phyloP scores from a whole-genome alignment of 2,329 filamentous ascomycete species.

The Sphaceloma murrayae region DNA sequence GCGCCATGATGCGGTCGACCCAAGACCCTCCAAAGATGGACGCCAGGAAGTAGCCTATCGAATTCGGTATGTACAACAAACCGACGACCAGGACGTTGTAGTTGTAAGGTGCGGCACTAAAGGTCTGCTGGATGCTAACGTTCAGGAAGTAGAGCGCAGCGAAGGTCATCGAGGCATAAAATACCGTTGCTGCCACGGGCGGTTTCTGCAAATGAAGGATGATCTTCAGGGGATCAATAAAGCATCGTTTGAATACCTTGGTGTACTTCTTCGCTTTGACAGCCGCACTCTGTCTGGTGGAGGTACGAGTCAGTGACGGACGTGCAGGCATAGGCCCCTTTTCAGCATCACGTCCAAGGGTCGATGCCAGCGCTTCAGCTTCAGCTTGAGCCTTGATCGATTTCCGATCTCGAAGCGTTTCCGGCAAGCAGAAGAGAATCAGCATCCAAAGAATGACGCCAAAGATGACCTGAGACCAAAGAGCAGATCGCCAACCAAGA shows the following conservation, averaged over 20 bases:
- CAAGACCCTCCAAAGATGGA: slow-evolving; percentile 63
- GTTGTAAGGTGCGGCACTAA: slow-evolving; percentile 56
- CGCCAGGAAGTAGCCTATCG: slow-evolving; percentile 60
- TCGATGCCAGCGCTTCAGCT: slow-evolving; percentile 25
- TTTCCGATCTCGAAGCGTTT: slow-evolving; percentile 44
- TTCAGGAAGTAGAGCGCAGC: slow-evolving; percentile 68
- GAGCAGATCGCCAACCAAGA: slow-evolving; percentile 65
- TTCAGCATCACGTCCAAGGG: slow-evolving; percentile 21
- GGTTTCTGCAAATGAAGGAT: slow-evolving; percentile 64
- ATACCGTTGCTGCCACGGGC: slow-evolving; percentile 62
- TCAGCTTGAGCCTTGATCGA: slow-evolving; percentile 26
- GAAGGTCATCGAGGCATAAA: slow-evolving; percentile 66
- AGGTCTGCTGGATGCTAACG: slow-evolving; percentile 63
- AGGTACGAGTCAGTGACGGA: slow-evolving; percentile 38
- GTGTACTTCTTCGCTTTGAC: slow-evolving; percentile 47
- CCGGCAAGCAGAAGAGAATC: slow-evolving; percentile 54
- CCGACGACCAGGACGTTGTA: slow-evolving; percentile 62
- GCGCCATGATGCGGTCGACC: slow-evolving; percentile 73
- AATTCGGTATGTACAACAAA: slow-evolving; percentile 66
- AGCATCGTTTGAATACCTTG: slow-evolving; percentile 47
- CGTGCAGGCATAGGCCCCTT: slow-evolving; percentile 16
- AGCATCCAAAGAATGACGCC: slow-evolving; percentile 49
- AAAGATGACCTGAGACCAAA: slow-evolving; percentile 69
- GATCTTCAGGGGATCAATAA: slow-evolving; percentile 64
- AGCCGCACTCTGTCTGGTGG: slow-evolving; percentile 54